phyloP scores from a whole-genome alignment of 129 eudicot genomes.

The Artemisia tridentata region DNA sequence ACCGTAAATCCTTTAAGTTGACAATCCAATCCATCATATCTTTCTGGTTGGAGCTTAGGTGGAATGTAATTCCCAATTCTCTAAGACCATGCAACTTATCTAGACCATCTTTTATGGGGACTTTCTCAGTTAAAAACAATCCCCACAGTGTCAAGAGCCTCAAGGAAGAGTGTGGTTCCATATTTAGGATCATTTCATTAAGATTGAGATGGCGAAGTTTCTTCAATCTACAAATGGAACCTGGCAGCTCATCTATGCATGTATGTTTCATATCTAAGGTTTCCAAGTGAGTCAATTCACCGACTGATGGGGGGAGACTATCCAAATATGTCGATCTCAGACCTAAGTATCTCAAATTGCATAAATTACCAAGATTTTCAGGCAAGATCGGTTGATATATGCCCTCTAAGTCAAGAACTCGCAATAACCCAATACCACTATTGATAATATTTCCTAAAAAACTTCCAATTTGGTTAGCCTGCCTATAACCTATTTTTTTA shows the following conservation, averaged over 20 bases:
- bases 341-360: slow-evolving; percentile 54
- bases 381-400: slow-evolving; percentile 53
- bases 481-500: slow-evolving; percentile 35
- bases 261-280: slow-evolving; percentile 61
- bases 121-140: slow-evolving; percentile 31
- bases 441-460: slow-evolving; percentile 31
- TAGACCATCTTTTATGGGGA: slow-evolving; percentile 32
- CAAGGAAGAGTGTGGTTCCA: slow-evolving; percentile 17
- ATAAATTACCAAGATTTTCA: slow-evolving; percentile 44
- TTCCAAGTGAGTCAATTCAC: slow-evolving; percentile 47
- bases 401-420: slow-evolving; percentile 62
- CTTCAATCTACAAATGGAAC: slow-evolving; percentile 46
- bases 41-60: slow-evolving; percentile 14
- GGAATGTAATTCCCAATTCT: slow-evolving; percentile 50
- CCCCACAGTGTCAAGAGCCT: slow-evolving; percentile 40
- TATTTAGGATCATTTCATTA: slow-evolving; percentile 30
- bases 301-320: slow-evolving; percentile 45
- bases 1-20: slow-evolving; percentile 8
- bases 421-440: slow-evolving; percentile 41
- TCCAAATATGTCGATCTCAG: slow-evolving; percentile 52
- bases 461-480: slow-evolving; percentile 37
- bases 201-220: slow-evolving; percentile 50
- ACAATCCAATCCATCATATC: slow-evolving; percentile 42
- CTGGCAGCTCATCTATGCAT: slow-evolving; percentile 41
- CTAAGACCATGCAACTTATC: slow-evolving; percentile 37